Evolutionary conservation across 2,329 filamentous ascomycete species (phyloP).

Genomic region (Colletotrichum godetiae): DNA sequence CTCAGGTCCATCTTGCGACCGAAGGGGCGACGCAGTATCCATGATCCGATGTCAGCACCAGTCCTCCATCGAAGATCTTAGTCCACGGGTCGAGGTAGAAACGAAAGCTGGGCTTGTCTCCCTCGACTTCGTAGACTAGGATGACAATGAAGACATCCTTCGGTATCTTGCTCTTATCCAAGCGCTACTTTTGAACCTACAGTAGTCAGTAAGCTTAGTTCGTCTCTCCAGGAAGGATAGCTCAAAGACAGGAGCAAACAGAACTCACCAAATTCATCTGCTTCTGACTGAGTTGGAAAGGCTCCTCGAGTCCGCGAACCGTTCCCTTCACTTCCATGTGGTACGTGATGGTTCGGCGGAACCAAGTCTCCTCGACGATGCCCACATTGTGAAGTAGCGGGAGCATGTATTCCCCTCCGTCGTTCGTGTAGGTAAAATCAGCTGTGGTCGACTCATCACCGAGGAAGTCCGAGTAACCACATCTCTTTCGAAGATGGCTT

Average conservation of each 20-base stretch:
- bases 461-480: neutral
- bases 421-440: neutral
- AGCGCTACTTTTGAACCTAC: neutral
- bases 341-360: neutral
- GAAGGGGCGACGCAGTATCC: neutral
- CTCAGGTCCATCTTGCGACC: neutral
- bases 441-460: neutral
- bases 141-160: neutral
- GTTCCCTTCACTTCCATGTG: constrained; percentile 5
- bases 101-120: too few species aligned
- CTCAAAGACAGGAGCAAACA: neutral
- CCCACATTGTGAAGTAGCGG: neutral
- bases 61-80: neutral
- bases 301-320: neutral
- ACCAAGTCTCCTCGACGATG: too few species aligned
- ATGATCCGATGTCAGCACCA: neutral
- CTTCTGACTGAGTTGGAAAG: neutral
- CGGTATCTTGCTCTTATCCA: neutral
- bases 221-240: too few species aligned
- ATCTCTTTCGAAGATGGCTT: neutral
- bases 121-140: neutral
- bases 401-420: neutral
- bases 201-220: neutral
- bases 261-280: neutral
- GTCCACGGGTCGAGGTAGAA: neutral